A percentile compares a stretch with the other conserved stretches of the same genome.
Evolutionary conservation across 768 basidiomycete genomes (phyloP).

Genomic region (Russula ochroleuca): DNA sequence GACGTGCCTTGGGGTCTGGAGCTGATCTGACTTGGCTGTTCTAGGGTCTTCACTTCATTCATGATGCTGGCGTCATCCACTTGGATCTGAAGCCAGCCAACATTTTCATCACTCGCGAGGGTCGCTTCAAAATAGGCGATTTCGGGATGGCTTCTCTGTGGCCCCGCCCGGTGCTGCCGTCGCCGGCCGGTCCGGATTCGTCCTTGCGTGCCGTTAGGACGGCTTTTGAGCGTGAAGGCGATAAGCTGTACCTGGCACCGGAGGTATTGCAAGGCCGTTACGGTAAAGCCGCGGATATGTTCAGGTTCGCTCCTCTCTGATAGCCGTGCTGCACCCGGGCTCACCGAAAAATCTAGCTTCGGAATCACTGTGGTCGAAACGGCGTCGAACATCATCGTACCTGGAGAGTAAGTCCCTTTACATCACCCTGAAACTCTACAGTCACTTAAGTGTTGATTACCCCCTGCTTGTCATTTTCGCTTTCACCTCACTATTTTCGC

Average conservation of each 20-base stretch:
- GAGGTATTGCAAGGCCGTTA: conserved; percentile 92
- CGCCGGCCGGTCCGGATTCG: conserved; percentile 26
- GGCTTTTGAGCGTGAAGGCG: conserved; percentile 90
- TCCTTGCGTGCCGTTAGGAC: conserved; percentile 31
- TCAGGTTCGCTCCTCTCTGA: conserved; percentile 54
- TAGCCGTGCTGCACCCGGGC: neutral
- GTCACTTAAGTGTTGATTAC: conserved; percentile 10
- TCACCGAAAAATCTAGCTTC: conserved; percentile 49
- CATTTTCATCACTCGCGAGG: conserved; percentile 82
- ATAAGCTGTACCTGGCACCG: conserved; percentile 94
- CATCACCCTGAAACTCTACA: conserved; percentile 11
- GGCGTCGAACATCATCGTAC: conserved; percentile 92
- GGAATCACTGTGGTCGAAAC: conserved; percentile 96
- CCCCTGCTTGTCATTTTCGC: neutral
- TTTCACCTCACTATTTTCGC: neutral
- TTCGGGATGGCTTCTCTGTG: conserved; percentile 98
- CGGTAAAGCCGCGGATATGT: conserved; percentile 92
- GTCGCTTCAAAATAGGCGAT: conserved; percentile 94
- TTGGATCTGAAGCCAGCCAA: conserved; percentile 98
- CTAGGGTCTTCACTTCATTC: conserved; percentile 85
- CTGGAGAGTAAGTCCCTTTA: conserved; percentile 77
- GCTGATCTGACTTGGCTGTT: conserved; percentile 28
- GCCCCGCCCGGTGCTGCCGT: conserved; percentile 52
- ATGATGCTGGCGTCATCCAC: conserved; percentile 84
- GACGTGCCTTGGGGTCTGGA: neutral